Conservation (phyloP, 2,329 filamentous ascomycete species). For the Hypomyces rosellus region DNA sequence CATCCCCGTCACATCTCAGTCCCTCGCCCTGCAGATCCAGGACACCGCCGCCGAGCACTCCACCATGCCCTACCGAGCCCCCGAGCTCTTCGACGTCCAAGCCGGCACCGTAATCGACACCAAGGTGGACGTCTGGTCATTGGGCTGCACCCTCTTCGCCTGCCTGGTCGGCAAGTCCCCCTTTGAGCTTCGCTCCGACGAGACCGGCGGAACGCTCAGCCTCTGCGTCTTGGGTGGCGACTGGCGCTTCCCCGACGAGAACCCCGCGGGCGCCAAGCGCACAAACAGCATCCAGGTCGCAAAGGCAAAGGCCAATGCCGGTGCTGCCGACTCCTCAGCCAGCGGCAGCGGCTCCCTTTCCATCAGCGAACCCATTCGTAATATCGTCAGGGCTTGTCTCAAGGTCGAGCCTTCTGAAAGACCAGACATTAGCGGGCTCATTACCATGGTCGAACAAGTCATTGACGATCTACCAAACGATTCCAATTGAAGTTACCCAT, state of each 20-base stretch:
- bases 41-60: constrained; percentile 93
- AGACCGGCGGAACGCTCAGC: constrained; percentile 88
- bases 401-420: constrained; percentile 80
- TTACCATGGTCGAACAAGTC: constrained; percentile 67
- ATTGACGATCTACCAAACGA: constrained; percentile 55
- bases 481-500: background rate
- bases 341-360: constrained; percentile 30
- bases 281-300: constrained; percentile 36
- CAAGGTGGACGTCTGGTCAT: constrained; percentile 95
- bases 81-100: constrained; percentile 96
- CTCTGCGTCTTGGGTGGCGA: constrained; percentile 91
- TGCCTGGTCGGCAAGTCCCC: constrained; percentile 95
- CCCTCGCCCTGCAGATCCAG: constrained; percentile 84
- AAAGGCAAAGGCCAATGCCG: constrained; percentile 20
- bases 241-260: constrained; percentile 93
- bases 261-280: constrained; percentile 48
- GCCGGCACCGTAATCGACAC: constrained; percentile 88
- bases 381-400: constrained; percentile 82
- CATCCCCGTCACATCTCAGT: constrained; percentile 82
- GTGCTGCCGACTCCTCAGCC: constrained; percentile 17
- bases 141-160: constrained; percentile 96
- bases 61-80: constrained; percentile 97
- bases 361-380: constrained; percentile 77
- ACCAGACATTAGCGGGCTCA: constrained; percentile 81
- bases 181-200: constrained; percentile 91